Evolutionary conservation across 2,329 filamentous ascomycete genomes (phyloP), one percentile per base, ranked within the genome.

Genomic region (Trichoderma endophyticum): DNA sequence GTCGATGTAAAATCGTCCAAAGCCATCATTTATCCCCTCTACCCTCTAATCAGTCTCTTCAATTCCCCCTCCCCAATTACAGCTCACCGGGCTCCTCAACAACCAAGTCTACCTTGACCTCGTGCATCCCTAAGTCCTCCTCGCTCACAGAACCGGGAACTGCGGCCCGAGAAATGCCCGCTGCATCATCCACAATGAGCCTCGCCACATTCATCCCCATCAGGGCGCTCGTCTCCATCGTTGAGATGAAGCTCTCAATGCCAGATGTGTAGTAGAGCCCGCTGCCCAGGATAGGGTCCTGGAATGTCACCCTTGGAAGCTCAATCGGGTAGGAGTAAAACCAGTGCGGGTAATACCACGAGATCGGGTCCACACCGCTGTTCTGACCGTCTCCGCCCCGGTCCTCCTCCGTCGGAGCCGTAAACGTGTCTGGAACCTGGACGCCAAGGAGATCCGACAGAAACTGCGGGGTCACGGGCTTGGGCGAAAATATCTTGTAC

Each of bases 151-250:
- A 24, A 3, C 48, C 60, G n/a, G 73, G 14, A 28, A 67, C 39
- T 1, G 34, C 63, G 21, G 71, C 75, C 6, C 71, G 75, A 36
- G 72, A 72, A 30, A 76, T 74, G 62, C 78, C 77, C 74, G 80
- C 74, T 80, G 77, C 89, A 66, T 88, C 88, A 77, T 95, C 88
- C 0, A 90, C 85, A 60, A 95, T 85, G 69, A 96, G 82, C 74
- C 86, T 86, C 9, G 93, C 93, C 24, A 96, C 90, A 78, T 96
- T 96, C 87, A 88, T 93, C 0, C 96, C 96, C 90, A 96, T 96
- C 75, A 98, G 82, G 1, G 93, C 92, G 80, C 91, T 97, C 7
- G 96, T 98, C 85, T 99, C 96, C 96, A 99, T 98, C 0, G 94
- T 97, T 11, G 92, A 96, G 76, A 98, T 97, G 80, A 99, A 98